Base-by-base conservation (phyloP, 768 basidiomycete genomes). In the Phanerodontia chrysosporium region DNA sequence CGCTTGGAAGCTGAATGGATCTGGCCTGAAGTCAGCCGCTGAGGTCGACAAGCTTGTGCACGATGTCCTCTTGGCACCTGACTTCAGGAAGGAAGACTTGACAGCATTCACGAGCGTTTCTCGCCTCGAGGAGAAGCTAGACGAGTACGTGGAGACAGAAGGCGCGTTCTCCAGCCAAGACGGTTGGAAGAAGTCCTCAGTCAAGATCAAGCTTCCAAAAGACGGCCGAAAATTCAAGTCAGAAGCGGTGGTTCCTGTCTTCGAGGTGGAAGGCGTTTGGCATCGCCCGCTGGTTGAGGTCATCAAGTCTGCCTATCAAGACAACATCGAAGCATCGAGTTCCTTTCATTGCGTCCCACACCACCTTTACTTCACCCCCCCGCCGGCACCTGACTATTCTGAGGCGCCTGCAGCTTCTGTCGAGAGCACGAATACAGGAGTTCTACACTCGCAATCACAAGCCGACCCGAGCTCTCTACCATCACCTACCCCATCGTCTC, bases 351-450 rank as follows among this genome's bases (percentile, higher is more conserved):
- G 45, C 8, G n/a, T 61, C 10, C 62, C 62, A 2, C 61, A 45
- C 16, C 55, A 56, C 7, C 53, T 30, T 12, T n/a, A 35, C 13
- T 57, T 25, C 49, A 28, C 24, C 46, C 24, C 22, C 4, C 22
- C 30, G 44, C 13, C 18, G 32, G 7, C 32, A 13, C 16, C 7
- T 36, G 29, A 35, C 22, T 7, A 6, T 5, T 45, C 21, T 18
- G 62, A 55, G 9, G 12, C 30, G 2, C 3, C n/a, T 6, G 46
- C 62, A 45, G 59, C 3, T 75, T 75, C 62, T 70, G 76, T 1
- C 22, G 22, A 54, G 67, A 1, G 65, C 67, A 21, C 55, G 46
- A 24, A 49, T 62, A 1, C 80, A 77, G 80, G 78, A 77, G 4
- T 25, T 75, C 0, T 80, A 80, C 69, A 1, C 13, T 6, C 32